Percentiles rank a stretch among this genome's conserved stretches.
These are phyloP conservation scores for Ambrosia hybrid DNA, from an alignment of 140 eudicot species.

Conservation along the genomic window DNA sequence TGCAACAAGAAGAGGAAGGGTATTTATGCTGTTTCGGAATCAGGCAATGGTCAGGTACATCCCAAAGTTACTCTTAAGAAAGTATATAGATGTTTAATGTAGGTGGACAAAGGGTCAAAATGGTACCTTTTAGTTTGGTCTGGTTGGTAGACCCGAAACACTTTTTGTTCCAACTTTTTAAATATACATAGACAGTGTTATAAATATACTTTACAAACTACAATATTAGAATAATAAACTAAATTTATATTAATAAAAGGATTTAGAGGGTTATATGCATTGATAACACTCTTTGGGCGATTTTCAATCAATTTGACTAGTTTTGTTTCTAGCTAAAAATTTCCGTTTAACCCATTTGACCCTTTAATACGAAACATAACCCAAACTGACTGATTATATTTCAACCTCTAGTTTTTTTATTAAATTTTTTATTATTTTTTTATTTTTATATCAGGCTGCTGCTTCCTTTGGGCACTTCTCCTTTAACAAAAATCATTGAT, in stretches of 20 bases:
- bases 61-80: neutral
- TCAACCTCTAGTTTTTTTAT: no score
- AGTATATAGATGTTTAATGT: neutral
- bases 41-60: no score
- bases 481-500: slow-evolving; percentile 19
- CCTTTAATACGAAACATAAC: no score
- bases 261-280: neutral
- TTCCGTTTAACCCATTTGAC: no score
- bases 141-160: neutral
- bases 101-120: neutral
- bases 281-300: neutral
- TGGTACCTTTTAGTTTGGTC: neutral
- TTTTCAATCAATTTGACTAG: neutral
- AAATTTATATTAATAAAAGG: neutral
- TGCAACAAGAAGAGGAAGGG: no score
- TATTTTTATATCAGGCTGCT: slow-evolving; percentile 22
- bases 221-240: neutral
- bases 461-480: slow-evolving; percentile 28
- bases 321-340: no score
- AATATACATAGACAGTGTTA: neutral
- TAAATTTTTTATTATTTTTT: neutral
- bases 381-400: neutral
- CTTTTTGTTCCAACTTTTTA: neutral
- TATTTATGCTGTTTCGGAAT: no score
- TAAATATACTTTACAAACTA: neutral